Evolutionary conservation across 139 green algal genomes (phyloP).

Genomic region (Micractinium conductrix): DNA sequence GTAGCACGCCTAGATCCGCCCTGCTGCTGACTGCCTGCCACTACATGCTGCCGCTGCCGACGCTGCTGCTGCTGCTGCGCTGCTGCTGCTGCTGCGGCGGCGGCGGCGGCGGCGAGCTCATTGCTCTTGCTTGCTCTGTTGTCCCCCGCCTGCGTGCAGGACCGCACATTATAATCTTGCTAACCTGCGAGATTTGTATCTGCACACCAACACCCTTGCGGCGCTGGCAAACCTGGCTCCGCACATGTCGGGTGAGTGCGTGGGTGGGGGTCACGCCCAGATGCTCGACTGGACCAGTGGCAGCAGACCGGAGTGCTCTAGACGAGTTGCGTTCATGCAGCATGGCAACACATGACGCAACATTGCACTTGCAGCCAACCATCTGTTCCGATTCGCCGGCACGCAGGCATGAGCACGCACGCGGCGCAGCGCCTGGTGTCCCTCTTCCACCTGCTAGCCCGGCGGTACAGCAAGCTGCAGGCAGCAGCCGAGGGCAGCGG

Average conservation of each 20-base stretch:
- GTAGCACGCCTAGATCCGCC: background rate
- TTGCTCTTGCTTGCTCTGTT: no score
- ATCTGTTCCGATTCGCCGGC: no score
- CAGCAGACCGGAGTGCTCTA: no score
- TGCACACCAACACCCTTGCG: constrained; percentile 92
- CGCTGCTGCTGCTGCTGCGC: background rate
- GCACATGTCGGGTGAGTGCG: constrained; percentile 56
- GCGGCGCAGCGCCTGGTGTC: constrained; percentile 81
- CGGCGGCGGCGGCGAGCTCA: no score
- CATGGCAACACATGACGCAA: no score
- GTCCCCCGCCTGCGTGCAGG: background rate
- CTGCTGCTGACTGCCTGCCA: no score
- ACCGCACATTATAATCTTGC: constrained; percentile 30
- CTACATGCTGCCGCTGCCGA: background rate
- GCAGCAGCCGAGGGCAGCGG: background rate
- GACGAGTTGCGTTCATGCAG: no score
- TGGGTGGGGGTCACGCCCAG: no score
- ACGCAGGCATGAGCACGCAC: constrained; percentile 65
- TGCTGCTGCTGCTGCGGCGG: background rate
- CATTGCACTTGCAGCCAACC: no score
- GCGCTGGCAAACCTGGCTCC: constrained; percentile 88
- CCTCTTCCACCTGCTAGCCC: constrained; percentile 69
- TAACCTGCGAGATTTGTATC: constrained; percentile 77
- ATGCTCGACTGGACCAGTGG: no score
- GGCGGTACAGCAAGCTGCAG: constrained; percentile 33